phyloP scores from a whole-genome alignment of 768 basidiomycete genomes.

The Leccinellum luteum region DNA sequence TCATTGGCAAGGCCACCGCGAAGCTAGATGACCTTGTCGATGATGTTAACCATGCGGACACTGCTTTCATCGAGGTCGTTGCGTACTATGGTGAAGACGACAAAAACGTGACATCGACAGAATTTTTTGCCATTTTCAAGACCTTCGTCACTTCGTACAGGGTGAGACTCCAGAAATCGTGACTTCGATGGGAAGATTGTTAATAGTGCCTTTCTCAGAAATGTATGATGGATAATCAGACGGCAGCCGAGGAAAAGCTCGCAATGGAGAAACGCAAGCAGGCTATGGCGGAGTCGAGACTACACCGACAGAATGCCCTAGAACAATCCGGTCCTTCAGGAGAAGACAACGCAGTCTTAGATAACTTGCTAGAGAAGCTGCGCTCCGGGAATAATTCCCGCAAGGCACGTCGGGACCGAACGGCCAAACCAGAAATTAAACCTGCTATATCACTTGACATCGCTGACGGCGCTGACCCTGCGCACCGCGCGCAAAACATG shows the following conservation, averaged over 20 bases:
- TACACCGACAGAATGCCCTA: conserved; percentile 48
- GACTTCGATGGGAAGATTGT: not conserved
- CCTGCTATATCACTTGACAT: conserved; percentile 17
- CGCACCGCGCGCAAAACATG: conserved; percentile 70
- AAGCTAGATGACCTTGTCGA: conserved; percentile 84
- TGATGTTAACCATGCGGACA: conserved; percentile 81
- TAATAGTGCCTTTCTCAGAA: conserved; percentile 49
- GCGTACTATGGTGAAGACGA: conserved; percentile 94
- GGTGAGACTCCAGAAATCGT: conserved; percentile 38
- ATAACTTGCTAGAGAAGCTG: conserved; percentile 68
- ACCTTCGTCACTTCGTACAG: conserved; percentile 93
- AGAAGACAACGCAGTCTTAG: conserved; percentile 59
- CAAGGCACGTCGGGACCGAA: conserved; percentile 49
- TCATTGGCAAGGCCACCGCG: conserved; percentile 69
- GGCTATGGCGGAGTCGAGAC: conserved; percentile 60
- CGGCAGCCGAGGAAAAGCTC: conserved; percentile 64
- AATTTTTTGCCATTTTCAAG: conserved; percentile 97
- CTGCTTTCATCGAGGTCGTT: conserved; percentile 80
- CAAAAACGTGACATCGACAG: conserved; percentile 78
- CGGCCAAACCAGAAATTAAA: conserved; percentile 35
- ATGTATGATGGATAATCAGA: conserved; percentile 81
- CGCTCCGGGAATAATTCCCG: conserved; percentile 66
- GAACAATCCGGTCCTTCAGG: conserved; percentile 47
- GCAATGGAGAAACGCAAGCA: conserved; percentile 69
- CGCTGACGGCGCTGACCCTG: conserved; percentile 35